These are phyloP conservation scores for Clarireedia monteithiana DNA, from an alignment of 2,329 filamentous ascomycete genomes.

Conservation along the genomic window DNA sequence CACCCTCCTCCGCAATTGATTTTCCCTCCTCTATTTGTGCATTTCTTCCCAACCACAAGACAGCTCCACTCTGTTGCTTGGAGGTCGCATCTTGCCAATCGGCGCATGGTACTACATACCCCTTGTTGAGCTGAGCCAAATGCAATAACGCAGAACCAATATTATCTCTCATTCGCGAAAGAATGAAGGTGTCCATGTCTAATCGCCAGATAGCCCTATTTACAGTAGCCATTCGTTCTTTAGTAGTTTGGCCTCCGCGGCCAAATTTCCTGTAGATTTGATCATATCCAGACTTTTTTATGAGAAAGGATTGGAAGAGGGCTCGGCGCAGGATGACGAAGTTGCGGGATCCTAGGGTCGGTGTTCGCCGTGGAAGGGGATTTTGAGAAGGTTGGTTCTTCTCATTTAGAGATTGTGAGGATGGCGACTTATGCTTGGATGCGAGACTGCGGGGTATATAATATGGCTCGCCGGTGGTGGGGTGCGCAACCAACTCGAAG, in stretches of 20 bases:
- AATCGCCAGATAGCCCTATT: slow-evolving; percentile 35
- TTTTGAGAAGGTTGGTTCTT: not conserved
- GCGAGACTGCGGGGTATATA: slow-evolving; percentile 42
- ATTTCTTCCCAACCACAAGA: slow-evolving; percentile 21
- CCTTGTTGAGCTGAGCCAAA: slow-evolving; percentile 28
- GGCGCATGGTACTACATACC: slow-evolving; percentile 36
- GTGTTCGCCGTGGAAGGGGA: not conserved
- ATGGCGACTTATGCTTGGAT: not conserved
- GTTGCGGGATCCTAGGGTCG: not conserved
- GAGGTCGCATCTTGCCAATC: slow-evolving; percentile 38
- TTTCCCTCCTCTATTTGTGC: not conserved
- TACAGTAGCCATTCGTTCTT: not conserved
- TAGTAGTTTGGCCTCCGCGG: not conserved
- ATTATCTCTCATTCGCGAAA: slow-evolving; percentile 41
- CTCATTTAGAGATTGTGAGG: not conserved
- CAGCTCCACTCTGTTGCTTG: slow-evolving; percentile 25
- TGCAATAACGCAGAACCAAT: slow-evolving; percentile 40
- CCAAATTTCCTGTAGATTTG: not conserved
- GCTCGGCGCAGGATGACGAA: slow-evolving; percentile 8
- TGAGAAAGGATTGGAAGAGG: not conserved
- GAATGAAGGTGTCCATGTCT: slow-evolving; percentile 48
- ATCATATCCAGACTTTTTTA: not conserved
- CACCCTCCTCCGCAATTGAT: not conserved
- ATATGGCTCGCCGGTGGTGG: slow-evolving; percentile 45
- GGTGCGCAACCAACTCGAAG: slow-evolving; percentile 49